Base-by-base conservation (phyloP, 768 basidiomycete genomes). In the Russula sp. region DNA sequence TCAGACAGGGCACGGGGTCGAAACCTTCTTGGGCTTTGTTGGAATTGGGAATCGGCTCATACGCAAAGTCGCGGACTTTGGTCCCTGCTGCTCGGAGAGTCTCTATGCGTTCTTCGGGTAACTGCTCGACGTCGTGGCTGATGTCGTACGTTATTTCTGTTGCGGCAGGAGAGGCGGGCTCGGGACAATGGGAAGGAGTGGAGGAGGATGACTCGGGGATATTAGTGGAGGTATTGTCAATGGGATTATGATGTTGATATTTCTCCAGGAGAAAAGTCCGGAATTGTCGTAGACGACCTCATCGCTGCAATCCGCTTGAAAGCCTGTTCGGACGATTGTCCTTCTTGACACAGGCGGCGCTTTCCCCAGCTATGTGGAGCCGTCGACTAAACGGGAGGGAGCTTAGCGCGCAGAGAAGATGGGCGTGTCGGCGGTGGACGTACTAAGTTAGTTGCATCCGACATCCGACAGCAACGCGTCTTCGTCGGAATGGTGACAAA, bases 31-130 rank as follows among this genome's bases (percentile, higher is more conserved):
- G 72, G 1, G 62, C 67, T 18, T 64, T 67, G 24, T 50, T 46
- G 38, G 63, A 56, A 26, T 42, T 46, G 1, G 48, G 30, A n/a
- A 62, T 55, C 4, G 50, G 61, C 62, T 72, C 73, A 63, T 70
- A 46, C 3, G 70, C 72, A 59, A 68, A 75, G 66, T 76, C 75
- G 56, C 74, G 73, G 32, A 74, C 74, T 62, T 75, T 75, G 42
- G 74, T 71, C 18, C 73, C 74, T n/a, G 64, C 62, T 1, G 61
- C 64, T 30, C 66, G 62, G 13, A 72, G 68, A 4, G 49, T 56
- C 11, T 18, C 26, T 6, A 50, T 32, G 52, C 26, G 49, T 13
- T 62, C 67, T 24, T 63, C 54, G 4, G 32, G 20, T 5, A 36
- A 60, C 6, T 22, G 54, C 49, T 64, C 67, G 51, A 68, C 51